Evolutionary conservation across 495 filamentous ascomycete genomes (phyloP), one percentile per base, ranked within the genome.

Genomic region (Penicillium ochrochloron): DNA sequence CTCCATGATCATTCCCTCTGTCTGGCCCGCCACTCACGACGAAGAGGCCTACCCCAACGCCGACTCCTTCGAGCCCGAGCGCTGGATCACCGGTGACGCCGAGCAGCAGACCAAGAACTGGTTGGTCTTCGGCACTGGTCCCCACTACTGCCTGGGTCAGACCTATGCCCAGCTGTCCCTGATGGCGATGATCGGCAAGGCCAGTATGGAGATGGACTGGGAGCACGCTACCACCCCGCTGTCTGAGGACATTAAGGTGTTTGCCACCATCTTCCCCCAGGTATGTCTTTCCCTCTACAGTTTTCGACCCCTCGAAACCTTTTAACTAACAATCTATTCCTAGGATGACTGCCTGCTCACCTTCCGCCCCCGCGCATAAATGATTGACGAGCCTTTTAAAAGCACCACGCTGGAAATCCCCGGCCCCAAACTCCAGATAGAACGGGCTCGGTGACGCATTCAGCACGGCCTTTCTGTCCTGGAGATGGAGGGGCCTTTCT

Each of bases 101-200:
- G 95, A 97, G 77, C 88, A 92, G 79, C 92, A 94, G 64, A 83
- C 87, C 64, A 99, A 97, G 89, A 99, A 99, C 81, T 99, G 89
- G 85, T 85, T 99, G 44, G 94, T 99, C 31, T 99, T 99, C 68
- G 95, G 95, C 65, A 95, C 92, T 7, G 95, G 95, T 14, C 91
- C 95, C 66, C 95, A 99, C 81, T 97, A 98, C 79, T 99, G 95
- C 74, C 83, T 99, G 56, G 95, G 95, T 53, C 95, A 98, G 80
- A 90, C 88, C 54, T 99, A 98, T 72, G 95, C 94, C n/a, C 86
- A 90, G 70, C 78, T 91, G 56, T 96, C 97, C 71, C 82, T 99
- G 66, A 94, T 90, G 74, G 87, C 91, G 5, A 92, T 97, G 86
- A 86, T 99, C 72, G 94, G 93, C 57, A 98, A 96, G 83, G 92